phyloP scores from a whole-genome alignment of 768 basidiomycete species.

The Tremella fuciformis region DNA sequence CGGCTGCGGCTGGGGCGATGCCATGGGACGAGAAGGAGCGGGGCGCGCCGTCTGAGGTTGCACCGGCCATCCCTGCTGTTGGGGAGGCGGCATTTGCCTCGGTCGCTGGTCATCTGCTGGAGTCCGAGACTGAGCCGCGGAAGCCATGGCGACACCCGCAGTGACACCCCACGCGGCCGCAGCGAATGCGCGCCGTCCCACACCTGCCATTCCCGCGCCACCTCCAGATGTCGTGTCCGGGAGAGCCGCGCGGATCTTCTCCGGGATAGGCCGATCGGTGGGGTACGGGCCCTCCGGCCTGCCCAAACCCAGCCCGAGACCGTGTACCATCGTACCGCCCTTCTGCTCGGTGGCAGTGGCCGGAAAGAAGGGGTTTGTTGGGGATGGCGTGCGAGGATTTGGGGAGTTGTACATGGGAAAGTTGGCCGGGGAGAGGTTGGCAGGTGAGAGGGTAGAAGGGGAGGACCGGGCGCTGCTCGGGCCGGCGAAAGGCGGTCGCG shows the following conservation, averaged over 20 bases:
- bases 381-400: constrained; percentile 12
- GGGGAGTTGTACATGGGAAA: constrained; percentile 15
- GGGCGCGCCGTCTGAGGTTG: constrained; percentile 9
- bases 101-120: background rate
- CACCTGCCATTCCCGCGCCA: constrained; percentile 71
- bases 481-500: constrained; percentile 25
- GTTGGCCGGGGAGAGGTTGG: constrained; percentile 25
- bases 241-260: constrained; percentile 15
- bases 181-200: constrained; percentile 76
- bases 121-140: constrained; percentile 5
- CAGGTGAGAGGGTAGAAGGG: constrained; percentile 15
- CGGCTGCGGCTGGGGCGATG: constrained; percentile 1
- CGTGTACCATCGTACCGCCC: constrained; percentile 17
- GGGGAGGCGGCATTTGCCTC: background rate
- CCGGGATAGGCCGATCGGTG: constrained; percentile 26
- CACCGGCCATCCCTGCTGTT: constrained; percentile 1
- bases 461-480: constrained; percentile 29
- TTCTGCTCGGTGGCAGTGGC: constrained; percentile 3
- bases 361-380: constrained; percentile 25
- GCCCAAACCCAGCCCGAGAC: constrained; percentile 35
- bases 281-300: constrained; percentile 29
- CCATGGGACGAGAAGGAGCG: constrained; percentile 3
- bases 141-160: constrained; percentile 38
- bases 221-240: constrained; percentile 41
- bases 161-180: constrained; percentile 61